Conservation (phyloP, 306 rosid genomes). For the Vigna mungo region DNA sequence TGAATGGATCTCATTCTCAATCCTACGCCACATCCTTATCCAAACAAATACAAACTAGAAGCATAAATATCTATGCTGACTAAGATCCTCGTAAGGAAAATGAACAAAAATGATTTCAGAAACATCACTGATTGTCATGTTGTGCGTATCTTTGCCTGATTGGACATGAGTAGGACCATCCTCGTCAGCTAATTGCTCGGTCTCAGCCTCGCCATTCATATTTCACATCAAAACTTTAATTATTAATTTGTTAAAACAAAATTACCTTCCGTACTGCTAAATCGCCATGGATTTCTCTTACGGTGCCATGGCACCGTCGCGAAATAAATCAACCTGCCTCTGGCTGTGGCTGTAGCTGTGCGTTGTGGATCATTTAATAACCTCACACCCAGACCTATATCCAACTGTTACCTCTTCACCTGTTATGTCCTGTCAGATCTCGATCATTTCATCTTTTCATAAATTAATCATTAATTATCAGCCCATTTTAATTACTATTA, state of each 20-base stretch:
- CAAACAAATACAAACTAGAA: background rate
- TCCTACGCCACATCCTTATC: constrained; percentile 44
- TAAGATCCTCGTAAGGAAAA: constrained; percentile 55
- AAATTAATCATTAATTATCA: background rate
- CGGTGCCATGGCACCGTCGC: background rate
- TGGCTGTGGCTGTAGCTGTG: background rate
- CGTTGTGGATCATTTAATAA: background rate
- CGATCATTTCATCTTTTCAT: background rate
- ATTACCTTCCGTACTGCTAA: background rate
- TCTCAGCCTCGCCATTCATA: background rate
- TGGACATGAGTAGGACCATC: constrained; percentile 39
- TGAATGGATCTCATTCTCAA: constrained; percentile 14
- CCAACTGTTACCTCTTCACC: background rate
- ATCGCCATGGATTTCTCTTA: background rate
- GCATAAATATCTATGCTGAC: constrained; percentile 50
- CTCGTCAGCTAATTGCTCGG: constrained; percentile 28
- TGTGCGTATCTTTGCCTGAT: constrained; percentile 42
- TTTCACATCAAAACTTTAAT: background rate
- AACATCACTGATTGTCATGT: constrained; percentile 29
- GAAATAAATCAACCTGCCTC: background rate
- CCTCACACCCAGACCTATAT: background rate
- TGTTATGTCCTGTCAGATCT: background rate
- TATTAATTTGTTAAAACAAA: background rate
- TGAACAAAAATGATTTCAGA: constrained; percentile 22
- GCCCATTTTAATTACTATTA: no score